These are phyloP conservation scores for Paraphoma chrysanthemicola DNA, from an alignment of 2,329 filamentous ascomycete species.

Conservation along the genomic window DNA sequence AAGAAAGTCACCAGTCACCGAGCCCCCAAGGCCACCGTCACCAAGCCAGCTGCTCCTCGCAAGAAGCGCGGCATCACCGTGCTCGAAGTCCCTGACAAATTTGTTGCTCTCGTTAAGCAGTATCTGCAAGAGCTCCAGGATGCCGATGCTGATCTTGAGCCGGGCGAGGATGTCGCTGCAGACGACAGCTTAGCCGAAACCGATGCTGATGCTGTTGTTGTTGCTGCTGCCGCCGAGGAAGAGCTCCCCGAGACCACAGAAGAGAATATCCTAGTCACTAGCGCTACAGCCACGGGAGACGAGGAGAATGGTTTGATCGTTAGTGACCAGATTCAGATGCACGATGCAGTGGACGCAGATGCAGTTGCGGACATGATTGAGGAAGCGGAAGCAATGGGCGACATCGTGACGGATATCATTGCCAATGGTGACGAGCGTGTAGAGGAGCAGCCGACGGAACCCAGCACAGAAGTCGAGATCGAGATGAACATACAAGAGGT, in stretches of 20 bases:
- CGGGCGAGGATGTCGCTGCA: conserved; percentile 3
- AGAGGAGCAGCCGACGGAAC: not conserved
- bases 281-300: too few relatives aligned
- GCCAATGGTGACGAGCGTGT: not conserved
- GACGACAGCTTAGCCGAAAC: not conserved
- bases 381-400: not conserved
- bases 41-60: conserved; percentile 21
- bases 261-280: not conserved
- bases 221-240: not conserved
- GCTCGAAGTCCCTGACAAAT: conserved; percentile 37
- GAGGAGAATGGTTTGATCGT: too few relatives aligned
- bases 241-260: not conserved
- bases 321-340: too few relatives aligned
- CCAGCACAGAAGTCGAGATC: not conserved
- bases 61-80: conserved; percentile 34
- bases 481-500: not conserved
- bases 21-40: conserved; percentile 6
- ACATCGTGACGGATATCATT: not conserved
- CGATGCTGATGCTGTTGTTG: not conserved
- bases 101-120: conserved; percentile 21
- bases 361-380: not conserved
- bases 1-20: conserved; percentile 21
- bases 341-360: not conserved
- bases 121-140: conserved; percentile 19
- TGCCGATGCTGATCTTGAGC: conserved; percentile 13